Evolutionary conservation across 1,284 basidiomycete genomes (phyloP).

Genomic region (Leccinum subrobustum): DNA sequence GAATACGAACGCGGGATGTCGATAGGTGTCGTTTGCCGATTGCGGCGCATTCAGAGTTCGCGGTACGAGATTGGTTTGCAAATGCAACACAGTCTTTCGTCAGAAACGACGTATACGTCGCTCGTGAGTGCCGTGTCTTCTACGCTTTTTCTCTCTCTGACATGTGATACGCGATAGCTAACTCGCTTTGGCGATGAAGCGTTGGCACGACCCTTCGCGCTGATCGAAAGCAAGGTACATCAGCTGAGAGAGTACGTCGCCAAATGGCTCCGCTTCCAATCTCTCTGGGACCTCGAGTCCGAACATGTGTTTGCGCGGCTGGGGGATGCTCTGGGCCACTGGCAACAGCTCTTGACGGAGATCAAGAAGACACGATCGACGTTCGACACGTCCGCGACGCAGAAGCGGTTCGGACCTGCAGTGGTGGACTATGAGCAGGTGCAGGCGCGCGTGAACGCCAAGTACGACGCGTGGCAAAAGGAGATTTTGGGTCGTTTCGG

Average conservation of each 20-base stretch:
- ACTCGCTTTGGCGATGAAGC: constrained; percentile 74
- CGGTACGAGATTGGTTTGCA: constrained; percentile 95
- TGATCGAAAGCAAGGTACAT: constrained; percentile 88
- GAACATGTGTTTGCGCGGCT: constrained; percentile 95
- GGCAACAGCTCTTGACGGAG: constrained; percentile 94
- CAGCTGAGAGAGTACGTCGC: constrained; percentile 88
- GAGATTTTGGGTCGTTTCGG: constrained; percentile 94
- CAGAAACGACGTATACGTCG: constrained; percentile 81
- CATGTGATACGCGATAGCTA: constrained; percentile 49
- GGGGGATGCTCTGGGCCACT: constrained; percentile 88
- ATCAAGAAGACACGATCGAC: constrained; percentile 96
- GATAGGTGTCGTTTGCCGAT: constrained; percentile 82
- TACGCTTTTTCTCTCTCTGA: neutral
- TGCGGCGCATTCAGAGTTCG: constrained; percentile 88
- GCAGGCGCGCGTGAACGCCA: constrained; percentile 95
- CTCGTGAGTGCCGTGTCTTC: constrained; percentile 51
- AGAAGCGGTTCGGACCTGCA: constrained; percentile 84
- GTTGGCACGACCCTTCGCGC: constrained; percentile 79
- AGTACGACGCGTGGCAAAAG: constrained; percentile 97
- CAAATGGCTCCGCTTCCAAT: constrained; percentile 99
- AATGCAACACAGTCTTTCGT: constrained; percentile 62
- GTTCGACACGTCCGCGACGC: constrained; percentile 95
- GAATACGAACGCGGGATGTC: neutral
- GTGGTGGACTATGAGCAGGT: constrained; percentile 98
- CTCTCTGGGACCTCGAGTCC: constrained; percentile 89